Evolutionary conservation across 768 basidiomycete species (phyloP).

Genomic region (Lactifluus subvellereus): DNA sequence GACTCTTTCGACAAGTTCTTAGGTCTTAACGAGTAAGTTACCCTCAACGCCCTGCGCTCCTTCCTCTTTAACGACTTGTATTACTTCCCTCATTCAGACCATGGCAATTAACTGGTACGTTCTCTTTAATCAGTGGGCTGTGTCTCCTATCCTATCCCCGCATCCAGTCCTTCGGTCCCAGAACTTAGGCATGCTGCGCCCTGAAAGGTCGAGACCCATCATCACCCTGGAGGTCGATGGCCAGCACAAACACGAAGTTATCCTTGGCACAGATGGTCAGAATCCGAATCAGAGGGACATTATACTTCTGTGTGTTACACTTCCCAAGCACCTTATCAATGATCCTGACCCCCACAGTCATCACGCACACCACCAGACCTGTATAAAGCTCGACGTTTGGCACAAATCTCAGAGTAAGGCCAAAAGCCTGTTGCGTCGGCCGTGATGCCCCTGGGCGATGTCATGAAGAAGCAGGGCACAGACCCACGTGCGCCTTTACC

Average conservation of each 20-base stretch:
- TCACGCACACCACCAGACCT: constrained; percentile 36
- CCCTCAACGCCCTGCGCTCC: background rate
- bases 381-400: constrained; percentile 51
- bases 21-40: constrained; percentile 1
- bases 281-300: constrained; percentile 56
- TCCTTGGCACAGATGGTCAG: constrained; percentile 63
- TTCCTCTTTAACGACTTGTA: background rate
- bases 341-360: constrained; percentile 31
- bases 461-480: constrained; percentile 43
- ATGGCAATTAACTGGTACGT: constrained; percentile 30
- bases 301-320: constrained; percentile 46
- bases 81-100: constrained; percentile 23
- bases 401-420: constrained; percentile 52
- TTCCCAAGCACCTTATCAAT: background rate
- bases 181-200: constrained; percentile 40
- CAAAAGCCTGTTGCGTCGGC: constrained; percentile 53
- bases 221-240: constrained; percentile 51
- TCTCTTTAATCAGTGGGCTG: background rate
- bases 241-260: constrained; percentile 47
- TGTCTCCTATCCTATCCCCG: background rate
- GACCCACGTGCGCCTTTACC: constrained; percentile 39
- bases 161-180: constrained; percentile 36
- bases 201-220: constrained; percentile 62
- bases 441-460: constrained; percentile 46
- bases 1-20: background rate